Conservation (phyloP, 371 early-diverging fungal genomes). For the Coemansia sp. region DNA sequence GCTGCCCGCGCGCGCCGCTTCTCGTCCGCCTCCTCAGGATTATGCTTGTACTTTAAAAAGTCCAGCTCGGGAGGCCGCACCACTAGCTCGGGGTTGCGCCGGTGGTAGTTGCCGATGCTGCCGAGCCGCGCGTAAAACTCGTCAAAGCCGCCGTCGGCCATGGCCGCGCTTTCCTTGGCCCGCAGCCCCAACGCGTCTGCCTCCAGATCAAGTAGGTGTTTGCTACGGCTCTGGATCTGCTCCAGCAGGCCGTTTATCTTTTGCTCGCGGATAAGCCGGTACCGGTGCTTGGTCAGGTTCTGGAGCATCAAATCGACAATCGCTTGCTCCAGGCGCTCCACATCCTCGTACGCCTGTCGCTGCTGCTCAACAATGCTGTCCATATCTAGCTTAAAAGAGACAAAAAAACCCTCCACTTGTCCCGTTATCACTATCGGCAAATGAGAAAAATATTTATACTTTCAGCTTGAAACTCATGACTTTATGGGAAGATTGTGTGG, state of each 20-base stretch:
- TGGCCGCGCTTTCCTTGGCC: slow-evolving; percentile 69
- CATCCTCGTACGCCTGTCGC: slow-evolving; percentile 82
- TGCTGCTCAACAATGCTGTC: slow-evolving; percentile 72
- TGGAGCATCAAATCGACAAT: slow-evolving; percentile 78
- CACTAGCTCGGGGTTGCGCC: slow-evolving; percentile 76
- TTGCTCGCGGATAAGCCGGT: slow-evolving; percentile 82
- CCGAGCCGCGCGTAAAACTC: slow-evolving; percentile 87
- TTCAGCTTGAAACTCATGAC: neutral
- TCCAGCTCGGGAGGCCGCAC: slow-evolving; percentile 82
- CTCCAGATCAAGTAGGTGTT: slow-evolving; percentile 64
- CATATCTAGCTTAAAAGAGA: slow-evolving; percentile 50
- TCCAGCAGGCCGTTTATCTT: slow-evolving; percentile 71
- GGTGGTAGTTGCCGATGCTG: slow-evolving; percentile 80
- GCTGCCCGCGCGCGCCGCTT: slow-evolving; percentile 50
- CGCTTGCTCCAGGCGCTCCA: slow-evolving; percentile 89
- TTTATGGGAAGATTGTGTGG: neutral
- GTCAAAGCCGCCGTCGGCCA: slow-evolving; percentile 70
- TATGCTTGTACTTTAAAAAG: slow-evolving; percentile 60
- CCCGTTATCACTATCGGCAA: neutral
- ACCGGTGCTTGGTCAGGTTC: slow-evolving; percentile 62
- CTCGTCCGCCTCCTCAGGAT: slow-evolving; percentile 59
- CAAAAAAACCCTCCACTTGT: neutral
- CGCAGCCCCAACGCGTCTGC: slow-evolving; percentile 79
- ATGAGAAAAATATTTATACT: slow-evolving; percentile 3
- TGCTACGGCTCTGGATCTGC: slow-evolving; percentile 67